Conservation (phyloP, 208 protist species). For the Leptomonas seymouri region DNA sequence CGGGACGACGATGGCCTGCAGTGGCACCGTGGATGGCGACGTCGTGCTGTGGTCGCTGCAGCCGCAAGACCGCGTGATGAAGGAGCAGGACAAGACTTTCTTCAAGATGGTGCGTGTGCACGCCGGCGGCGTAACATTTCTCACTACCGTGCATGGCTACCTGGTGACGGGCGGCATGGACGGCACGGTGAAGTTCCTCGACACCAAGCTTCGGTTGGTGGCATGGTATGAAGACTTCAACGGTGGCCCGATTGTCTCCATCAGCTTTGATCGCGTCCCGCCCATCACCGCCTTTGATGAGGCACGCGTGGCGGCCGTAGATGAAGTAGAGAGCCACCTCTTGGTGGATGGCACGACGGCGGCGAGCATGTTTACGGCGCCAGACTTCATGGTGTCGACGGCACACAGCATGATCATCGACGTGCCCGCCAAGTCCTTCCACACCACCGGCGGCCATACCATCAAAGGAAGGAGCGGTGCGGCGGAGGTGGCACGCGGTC, state of each 20-base stretch:
- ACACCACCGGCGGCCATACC: slow-evolving; percentile 38
- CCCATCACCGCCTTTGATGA: slow-evolving; percentile 33
- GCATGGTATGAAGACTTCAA: slow-evolving; percentile 97
- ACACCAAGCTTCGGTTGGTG: slow-evolving; percentile 92
- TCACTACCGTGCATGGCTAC: slow-evolving; percentile 73
- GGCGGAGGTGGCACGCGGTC: slow-evolving; percentile 58
- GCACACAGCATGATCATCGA: slow-evolving; percentile 91
- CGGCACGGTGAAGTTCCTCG: slow-evolving; percentile 95
- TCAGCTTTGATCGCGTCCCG: slow-evolving; percentile 85
- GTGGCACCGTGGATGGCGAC: slow-evolving; percentile 93
- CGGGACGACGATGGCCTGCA: slow-evolving; percentile 84
- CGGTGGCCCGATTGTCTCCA: slow-evolving; percentile 90
- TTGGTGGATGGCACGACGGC: slow-evolving; percentile 49
- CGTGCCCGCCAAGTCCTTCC: slow-evolving; percentile 79
- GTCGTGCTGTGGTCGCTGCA: slow-evolving; percentile 91
- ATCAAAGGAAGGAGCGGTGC: slow-evolving; percentile 17
- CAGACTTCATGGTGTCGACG: slow-evolving; percentile 94
- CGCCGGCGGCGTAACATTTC: slow-evolving; percentile 75
- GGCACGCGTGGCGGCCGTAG: slow-evolving; percentile 30
- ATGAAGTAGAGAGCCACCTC: slow-evolving; percentile 43
- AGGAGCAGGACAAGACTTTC: slow-evolving; percentile 89
- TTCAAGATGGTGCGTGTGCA: slow-evolving; percentile 94
- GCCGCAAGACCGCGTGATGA: slow-evolving; percentile 74
- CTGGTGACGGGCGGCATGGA: slow-evolving; percentile 95
- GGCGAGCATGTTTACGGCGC: slow-evolving; percentile 61